Conservation (phyloP, 2,329 filamentous ascomycete species). For the Exophiala bonariae region DNA sequence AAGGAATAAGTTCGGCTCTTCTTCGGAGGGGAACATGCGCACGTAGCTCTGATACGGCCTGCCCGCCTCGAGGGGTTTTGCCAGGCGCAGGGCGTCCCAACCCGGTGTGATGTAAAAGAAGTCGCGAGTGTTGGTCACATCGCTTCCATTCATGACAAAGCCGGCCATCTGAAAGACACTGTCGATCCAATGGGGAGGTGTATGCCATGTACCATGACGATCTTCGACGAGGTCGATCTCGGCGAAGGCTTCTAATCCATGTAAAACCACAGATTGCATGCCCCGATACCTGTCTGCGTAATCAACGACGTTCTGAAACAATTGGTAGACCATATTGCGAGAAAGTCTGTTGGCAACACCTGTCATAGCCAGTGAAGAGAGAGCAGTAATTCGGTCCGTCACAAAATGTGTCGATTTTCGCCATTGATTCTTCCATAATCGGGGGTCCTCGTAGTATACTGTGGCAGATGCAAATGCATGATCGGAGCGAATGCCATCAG, state of each 20-base stretch:
- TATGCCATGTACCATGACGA: constrained; percentile 31
- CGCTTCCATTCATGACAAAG: constrained; percentile 32
- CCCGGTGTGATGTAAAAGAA: constrained; percentile 38
- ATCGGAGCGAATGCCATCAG: constrained; percentile 17
- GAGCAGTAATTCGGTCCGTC: constrained; percentile 28
- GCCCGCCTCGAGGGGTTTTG: constrained; percentile 28
- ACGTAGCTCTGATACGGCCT: constrained; percentile 35
- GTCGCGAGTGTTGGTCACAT: constrained; percentile 30
- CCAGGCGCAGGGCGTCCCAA: constrained; percentile 31
- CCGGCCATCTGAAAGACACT: constrained; percentile 27
- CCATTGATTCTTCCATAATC: constrained; percentile 31
- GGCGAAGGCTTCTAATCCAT: constrained; percentile 33
- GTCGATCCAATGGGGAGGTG: constrained; percentile 30
- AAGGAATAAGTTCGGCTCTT: constrained; percentile 33
- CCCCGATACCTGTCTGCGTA: constrained; percentile 33
- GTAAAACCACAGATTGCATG: constrained; percentile 33
- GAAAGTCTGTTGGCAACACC: constrained; percentile 32
- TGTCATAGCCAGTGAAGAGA: constrained; percentile 27
- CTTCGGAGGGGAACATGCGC: constrained; percentile 31
- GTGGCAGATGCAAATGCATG: constrained; percentile 31
- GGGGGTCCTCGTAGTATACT: constrained; percentile 25
- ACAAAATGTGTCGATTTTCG: constrained; percentile 29
- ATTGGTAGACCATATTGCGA: constrained; percentile 34
- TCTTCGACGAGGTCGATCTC: constrained; percentile 30
- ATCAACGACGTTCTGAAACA: constrained; percentile 34